A percentile compares a stretch with the other conserved stretches of the same genome.
These are phyloP conservation scores for Ramalina intermedia DNA, from an alignment of 495 filamentous ascomycete genomes.

Conservation along the genomic window DNA sequence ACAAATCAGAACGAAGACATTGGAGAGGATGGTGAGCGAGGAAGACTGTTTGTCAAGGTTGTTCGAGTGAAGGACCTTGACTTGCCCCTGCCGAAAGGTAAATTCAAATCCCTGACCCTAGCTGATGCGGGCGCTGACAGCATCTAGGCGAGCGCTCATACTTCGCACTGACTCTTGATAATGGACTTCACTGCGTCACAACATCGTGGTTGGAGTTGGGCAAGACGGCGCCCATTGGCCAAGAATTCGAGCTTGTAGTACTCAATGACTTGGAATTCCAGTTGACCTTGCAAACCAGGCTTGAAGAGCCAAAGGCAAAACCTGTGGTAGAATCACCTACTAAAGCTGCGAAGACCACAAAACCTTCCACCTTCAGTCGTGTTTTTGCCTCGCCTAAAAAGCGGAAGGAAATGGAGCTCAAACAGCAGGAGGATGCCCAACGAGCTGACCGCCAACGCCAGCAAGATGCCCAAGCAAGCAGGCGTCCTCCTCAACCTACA, in stretches of 20 bases:
- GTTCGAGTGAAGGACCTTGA: slow-evolving; percentile 91
- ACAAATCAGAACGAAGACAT: slow-evolving; percentile 34
- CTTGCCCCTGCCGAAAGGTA: slow-evolving; percentile 80
- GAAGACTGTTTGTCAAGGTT: slow-evolving; percentile 93
- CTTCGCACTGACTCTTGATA: slow-evolving; percentile 91
- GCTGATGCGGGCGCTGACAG: slow-evolving; percentile 15
- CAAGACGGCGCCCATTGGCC: slow-evolving; percentile 84
- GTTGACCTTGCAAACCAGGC: slow-evolving; percentile 86
- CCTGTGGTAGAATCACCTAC: slow-evolving; percentile 37
- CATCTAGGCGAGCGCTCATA: slow-evolving; percentile 65
- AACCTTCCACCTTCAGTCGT: slow-evolving; percentile 74
- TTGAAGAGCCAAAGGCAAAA: slow-evolving; percentile 58
- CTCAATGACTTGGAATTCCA: slow-evolving; percentile 95
- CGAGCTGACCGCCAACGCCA: slow-evolving; percentile 43
- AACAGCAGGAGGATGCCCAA: slow-evolving; percentile 62
- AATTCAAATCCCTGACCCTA: slow-evolving; percentile 15
- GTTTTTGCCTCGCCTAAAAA: slow-evolving; percentile 92
- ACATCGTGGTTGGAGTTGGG: slow-evolving; percentile 91
- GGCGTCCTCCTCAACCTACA: slow-evolving; percentile 34
- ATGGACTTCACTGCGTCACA: slow-evolving; percentile 93
- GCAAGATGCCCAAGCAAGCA: slow-evolving; percentile 50
- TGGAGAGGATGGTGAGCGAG: slow-evolving; percentile 74
- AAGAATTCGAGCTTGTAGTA: slow-evolving; percentile 96
- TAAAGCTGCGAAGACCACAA: slow-evolving; percentile 40
- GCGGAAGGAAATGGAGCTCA: slow-evolving; percentile 79